These are phyloP conservation scores for Fusarium subtropicale DNA, from an alignment of 2,329 filamentous ascomycete genomes.

Conservation along the genomic window DNA sequence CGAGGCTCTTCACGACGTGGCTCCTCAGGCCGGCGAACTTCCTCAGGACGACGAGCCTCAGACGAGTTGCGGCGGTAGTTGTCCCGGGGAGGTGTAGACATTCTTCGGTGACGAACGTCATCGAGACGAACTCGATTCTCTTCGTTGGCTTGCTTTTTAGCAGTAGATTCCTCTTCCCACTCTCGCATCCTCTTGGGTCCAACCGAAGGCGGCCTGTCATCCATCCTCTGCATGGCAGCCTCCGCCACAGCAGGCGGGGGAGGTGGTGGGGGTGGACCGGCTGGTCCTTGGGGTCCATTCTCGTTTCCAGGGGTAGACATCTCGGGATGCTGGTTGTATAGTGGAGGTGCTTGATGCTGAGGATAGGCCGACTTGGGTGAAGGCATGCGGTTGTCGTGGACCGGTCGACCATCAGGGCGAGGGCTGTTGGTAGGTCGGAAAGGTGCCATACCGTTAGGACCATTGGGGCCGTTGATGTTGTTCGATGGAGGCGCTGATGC, in stretches of 20 bases:
- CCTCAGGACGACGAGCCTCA: slow-evolving; percentile 74
- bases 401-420: slow-evolving; percentile 82
- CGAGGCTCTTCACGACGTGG: slow-evolving; percentile 70
- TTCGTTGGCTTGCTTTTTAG: slow-evolving; percentile 89
- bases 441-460: slow-evolving; percentile 70
- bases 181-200: slow-evolving; percentile 87
- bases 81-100: slow-evolving; percentile 77
- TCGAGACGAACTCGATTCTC: slow-evolving; percentile 89
- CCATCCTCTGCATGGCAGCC: slow-evolving; percentile 71
- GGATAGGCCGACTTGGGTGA: slow-evolving; percentile 91
- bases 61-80: slow-evolving; percentile 82
- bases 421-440: slow-evolving; percentile 81
- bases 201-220: slow-evolving; percentile 82
- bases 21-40: slow-evolving; percentile 71
- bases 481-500: slow-evolving; percentile 53
- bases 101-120: slow-evolving; percentile 82
- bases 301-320: slow-evolving; percentile 69
- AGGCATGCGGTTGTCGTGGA: slow-evolving; percentile 86
- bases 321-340: slow-evolving; percentile 79
- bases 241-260: slow-evolving; percentile 69
- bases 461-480: slow-evolving; percentile 52
- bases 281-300: slow-evolving; percentile 52
- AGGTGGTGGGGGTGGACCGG: slow-evolving; percentile 57
- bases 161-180: slow-evolving; percentile 85
- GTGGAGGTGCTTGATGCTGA: slow-evolving; percentile 71